A percentile compares a stretch with the other conserved stretches of the same genome.
These are phyloP conservation scores for Mollisiaceae sp. DNA, from an alignment of 2,329 filamentous ascomycete species.

Conservation along the genomic window DNA sequence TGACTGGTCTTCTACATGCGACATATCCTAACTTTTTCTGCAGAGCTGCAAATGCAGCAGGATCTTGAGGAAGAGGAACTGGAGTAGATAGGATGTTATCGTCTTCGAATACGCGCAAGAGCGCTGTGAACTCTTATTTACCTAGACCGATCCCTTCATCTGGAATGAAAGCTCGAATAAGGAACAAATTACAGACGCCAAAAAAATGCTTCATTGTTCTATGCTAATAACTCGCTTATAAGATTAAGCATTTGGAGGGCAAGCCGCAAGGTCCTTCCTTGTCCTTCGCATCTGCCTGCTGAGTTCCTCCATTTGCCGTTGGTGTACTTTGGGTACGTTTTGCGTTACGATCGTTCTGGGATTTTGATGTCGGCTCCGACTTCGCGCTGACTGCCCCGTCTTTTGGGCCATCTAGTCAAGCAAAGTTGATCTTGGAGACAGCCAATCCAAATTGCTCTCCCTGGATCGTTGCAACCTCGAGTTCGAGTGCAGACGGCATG, in stretches of 20 bases:
- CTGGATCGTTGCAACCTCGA: conserved; percentile 80
- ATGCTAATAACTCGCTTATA: conserved; percentile 36
- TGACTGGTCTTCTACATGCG: background rate
- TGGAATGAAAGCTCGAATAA: too few relatives aligned
- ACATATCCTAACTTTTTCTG: background rate
- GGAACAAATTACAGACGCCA: background rate
- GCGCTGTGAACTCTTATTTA: too few relatives aligned
- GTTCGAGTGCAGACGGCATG: conserved; percentile 76
- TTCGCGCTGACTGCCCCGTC: conserved; percentile 33
- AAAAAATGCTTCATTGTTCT: conserved; percentile 3
- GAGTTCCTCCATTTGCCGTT: conserved; percentile 34
- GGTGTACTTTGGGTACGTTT: conserved; percentile 31
- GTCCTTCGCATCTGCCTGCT: conserved; percentile 47
- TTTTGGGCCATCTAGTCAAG: conserved; percentile 76
- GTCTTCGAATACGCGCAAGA: too few relatives aligned
- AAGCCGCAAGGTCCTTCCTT: conserved; percentile 77
- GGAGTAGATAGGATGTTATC: background rate
- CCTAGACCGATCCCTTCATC: too few relatives aligned
- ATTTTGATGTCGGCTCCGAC: conserved; percentile 34
- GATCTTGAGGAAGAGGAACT: conserved; percentile 10
- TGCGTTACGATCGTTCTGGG: conserved; percentile 31
- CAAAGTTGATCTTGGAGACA: conserved; percentile 71
- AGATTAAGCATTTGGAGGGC: conserved; percentile 74
- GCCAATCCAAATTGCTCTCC: conserved; percentile 83
- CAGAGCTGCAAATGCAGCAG: conserved; percentile 6